phyloP scores from a whole-genome alignment of 352 stramenopile genomes.

The Globisporangium camurandrum region DNA sequence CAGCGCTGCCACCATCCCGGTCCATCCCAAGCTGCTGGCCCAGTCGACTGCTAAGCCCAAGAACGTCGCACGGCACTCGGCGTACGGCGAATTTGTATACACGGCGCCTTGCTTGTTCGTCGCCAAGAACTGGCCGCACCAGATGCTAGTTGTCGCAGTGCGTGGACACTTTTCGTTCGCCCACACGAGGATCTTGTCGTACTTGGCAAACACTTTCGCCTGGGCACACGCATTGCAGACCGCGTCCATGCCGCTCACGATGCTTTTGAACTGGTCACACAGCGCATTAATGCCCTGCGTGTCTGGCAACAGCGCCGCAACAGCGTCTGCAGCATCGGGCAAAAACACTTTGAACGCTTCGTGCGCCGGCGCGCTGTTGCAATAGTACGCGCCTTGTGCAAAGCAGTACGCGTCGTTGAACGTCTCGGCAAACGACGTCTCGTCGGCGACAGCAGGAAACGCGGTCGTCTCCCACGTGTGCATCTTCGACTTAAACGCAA shows the following conservation, averaged over 20 bases:
- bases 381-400: conserved; percentile 74
- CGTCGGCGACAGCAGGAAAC: conserved; percentile 46
- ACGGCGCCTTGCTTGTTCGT: conserved; percentile 29
- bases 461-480: conserved; percentile 36
- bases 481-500: conserved; percentile 69
- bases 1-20: conserved; percentile 43
- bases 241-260: conserved; percentile 27
- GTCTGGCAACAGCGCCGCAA: conserved; percentile 45
- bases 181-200: conserved; percentile 72
- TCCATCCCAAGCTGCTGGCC: conserved; percentile 41
- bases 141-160: conserved; percentile 39
- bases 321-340: conserved; percentile 27
- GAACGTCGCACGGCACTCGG: conserved; percentile 62
- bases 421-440: conserved; percentile 51
- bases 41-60: conserved; percentile 58
- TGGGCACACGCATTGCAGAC: conserved; percentile 44
- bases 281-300: conserved; percentile 47
- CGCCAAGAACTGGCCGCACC: conserved; percentile 51
- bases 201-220: conserved; percentile 52
- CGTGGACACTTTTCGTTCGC: conserved; percentile 68
- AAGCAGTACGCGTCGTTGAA: conserved; percentile 86
- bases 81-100: conserved; percentile 65
- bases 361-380: conserved; percentile 63
- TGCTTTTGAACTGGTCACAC: conserved; percentile 34
- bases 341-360: conserved; percentile 59